These are phyloP conservation scores for Herpomyces periplanetae DNA, from an alignment of 2,329 filamentous ascomycete genomes.

Conservation along the genomic window DNA sequence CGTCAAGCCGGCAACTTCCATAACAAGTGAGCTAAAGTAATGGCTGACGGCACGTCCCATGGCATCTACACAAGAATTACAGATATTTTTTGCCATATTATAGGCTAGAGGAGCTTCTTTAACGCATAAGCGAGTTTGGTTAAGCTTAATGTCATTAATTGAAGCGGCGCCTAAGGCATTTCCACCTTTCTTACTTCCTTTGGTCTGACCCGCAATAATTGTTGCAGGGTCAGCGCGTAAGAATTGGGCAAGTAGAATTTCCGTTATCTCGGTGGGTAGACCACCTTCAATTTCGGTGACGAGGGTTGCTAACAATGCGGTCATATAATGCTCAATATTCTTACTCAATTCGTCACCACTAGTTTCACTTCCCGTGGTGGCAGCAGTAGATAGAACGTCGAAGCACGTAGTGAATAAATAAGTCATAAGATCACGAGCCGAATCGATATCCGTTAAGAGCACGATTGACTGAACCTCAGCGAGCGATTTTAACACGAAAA, in stretches of 20 bases:
- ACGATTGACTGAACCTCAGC: slow-evolving; percentile 81
- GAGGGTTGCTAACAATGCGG: slow-evolving; percentile 37
- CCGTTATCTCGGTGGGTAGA: slow-evolving; percentile 42
- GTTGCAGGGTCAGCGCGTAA: slow-evolving; percentile 36
- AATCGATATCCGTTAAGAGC: slow-evolving; percentile 50
- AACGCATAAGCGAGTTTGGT: too few relatives aligned
- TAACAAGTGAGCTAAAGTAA: slow-evolving; percentile 85
- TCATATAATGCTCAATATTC: slow-evolving; percentile 76
- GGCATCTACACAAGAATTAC: slow-evolving; percentile 53
- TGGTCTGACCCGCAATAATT: slow-evolving; percentile 7
- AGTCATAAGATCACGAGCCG: slow-evolving; percentile 34
- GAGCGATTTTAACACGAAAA: slow-evolving; percentile 56
- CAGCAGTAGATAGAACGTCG: slow-evolving; percentile 46
- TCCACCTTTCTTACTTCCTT: slow-evolving; percentile 15
- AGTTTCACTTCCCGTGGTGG: slow-evolving; percentile 27
- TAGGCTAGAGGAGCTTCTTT: slow-evolving; percentile 75
- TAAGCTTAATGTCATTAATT: slow-evolving; percentile 43
- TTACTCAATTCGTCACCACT: slow-evolving; percentile 52
- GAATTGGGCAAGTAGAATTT: slow-evolving; percentile 83
- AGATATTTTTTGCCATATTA: slow-evolving; percentile 79
- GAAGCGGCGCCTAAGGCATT: slow-evolving; percentile 14
- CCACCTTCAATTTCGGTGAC: slow-evolving; percentile 51
- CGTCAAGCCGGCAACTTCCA: slow-evolving; percentile 15
- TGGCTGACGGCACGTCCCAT: slow-evolving; percentile 81
- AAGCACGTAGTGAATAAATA: slow-evolving; percentile 62